These are phyloP conservation scores for Thelonectria blattea DNA, from an alignment of 2,329 filamentous ascomycete species.

Conservation along the genomic window DNA sequence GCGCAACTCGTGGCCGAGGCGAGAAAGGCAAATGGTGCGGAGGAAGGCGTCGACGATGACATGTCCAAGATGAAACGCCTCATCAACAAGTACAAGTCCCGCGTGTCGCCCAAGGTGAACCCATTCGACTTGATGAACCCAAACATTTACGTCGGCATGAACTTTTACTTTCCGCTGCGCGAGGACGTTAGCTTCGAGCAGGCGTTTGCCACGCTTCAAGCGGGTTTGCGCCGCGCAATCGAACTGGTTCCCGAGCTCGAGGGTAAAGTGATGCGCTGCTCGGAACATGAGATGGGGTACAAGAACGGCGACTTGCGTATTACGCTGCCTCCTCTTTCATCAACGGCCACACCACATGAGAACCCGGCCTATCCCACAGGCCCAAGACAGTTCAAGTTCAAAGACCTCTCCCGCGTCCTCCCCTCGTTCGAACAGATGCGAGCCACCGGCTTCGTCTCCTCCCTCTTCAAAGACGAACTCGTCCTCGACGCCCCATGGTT, in stretches of 20 bases:
- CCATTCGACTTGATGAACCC: conserved; percentile 43
- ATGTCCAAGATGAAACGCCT: conserved; percentile 46
- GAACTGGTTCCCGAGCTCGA: conserved; percentile 45
- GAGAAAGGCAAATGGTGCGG: neutral
- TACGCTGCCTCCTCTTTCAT: conserved; percentile 27
- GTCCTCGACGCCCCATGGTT: conserved; percentile 35
- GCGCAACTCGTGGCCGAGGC: conserved; percentile 23
- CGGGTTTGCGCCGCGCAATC: conserved; percentile 43
- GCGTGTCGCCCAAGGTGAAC: conserved; percentile 39
- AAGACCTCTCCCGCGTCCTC: conserved; percentile 36
- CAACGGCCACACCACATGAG: neutral
- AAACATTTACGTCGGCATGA: conserved; percentile 41
- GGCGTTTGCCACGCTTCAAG: conserved; percentile 41
- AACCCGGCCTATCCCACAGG: neutral
- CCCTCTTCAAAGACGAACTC: conserved; percentile 36
- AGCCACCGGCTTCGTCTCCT: conserved; percentile 35
- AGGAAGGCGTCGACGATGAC: neutral
- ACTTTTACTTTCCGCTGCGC: conserved; percentile 44
- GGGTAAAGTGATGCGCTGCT: conserved; percentile 43
- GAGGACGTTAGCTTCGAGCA: conserved; percentile 36
- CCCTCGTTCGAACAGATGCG: conserved; percentile 37
- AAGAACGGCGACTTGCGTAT: conserved; percentile 32
- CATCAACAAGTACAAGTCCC: conserved; percentile 33
- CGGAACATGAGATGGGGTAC: conserved; percentile 37
- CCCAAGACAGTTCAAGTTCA: conserved; percentile 30